phyloP scores from a whole-genome alignment of 805 yeast species.

The Debaryomyces castellii region DNA sequence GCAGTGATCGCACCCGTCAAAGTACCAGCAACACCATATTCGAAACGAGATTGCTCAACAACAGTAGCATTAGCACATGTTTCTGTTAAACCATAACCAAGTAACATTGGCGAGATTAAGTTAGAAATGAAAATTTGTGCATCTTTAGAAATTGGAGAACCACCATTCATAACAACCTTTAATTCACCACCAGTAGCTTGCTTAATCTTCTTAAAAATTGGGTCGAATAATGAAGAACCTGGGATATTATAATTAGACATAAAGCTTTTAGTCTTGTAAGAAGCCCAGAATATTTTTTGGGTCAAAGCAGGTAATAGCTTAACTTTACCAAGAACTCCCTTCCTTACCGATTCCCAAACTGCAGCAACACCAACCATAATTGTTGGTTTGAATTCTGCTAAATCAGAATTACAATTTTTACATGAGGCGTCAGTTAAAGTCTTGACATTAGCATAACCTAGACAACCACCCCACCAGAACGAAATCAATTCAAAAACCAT shows the following conservation, averaged over 20 bases:
- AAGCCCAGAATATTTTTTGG: slow-evolving; percentile 88
- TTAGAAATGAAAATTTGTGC: slow-evolving; percentile 81
- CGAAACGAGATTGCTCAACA: slow-evolving; percentile 62
- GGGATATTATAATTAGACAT: slow-evolving; percentile 70
- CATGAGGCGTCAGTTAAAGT: slow-evolving; percentile 82
- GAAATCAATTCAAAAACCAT: slow-evolving; percentile 77
- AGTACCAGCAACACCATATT: slow-evolving; percentile 78
- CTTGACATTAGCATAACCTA: slow-evolving; percentile 92
- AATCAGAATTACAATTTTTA: slow-evolving; percentile 84
- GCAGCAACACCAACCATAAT: slow-evolving; percentile 98
- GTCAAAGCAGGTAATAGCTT: slow-evolving; percentile 59
- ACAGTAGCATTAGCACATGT: slow-evolving; percentile 87
- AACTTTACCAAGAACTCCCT: slow-evolving; percentile 83
- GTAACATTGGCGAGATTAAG: slow-evolving; percentile 78
- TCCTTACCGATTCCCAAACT: slow-evolving; percentile 94
- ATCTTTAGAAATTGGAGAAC: slow-evolving; percentile 80
- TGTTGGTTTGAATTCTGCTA: slow-evolving; percentile 84
- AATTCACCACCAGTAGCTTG: slow-evolving; percentile 94
- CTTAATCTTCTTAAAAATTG: slow-evolving; percentile 83
- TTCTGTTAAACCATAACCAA: slow-evolving; percentile 97
- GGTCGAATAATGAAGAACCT: slow-evolving; percentile 67
- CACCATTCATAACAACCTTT: slow-evolving; percentile 78
- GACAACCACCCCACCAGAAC: slow-evolving; percentile 85
- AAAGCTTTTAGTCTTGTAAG: slow-evolving; percentile 70
- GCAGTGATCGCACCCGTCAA: slow-evolving; percentile 80